Conservation (phyloP, 208 protist species). For the Trypanosoma cruzi region DNA sequence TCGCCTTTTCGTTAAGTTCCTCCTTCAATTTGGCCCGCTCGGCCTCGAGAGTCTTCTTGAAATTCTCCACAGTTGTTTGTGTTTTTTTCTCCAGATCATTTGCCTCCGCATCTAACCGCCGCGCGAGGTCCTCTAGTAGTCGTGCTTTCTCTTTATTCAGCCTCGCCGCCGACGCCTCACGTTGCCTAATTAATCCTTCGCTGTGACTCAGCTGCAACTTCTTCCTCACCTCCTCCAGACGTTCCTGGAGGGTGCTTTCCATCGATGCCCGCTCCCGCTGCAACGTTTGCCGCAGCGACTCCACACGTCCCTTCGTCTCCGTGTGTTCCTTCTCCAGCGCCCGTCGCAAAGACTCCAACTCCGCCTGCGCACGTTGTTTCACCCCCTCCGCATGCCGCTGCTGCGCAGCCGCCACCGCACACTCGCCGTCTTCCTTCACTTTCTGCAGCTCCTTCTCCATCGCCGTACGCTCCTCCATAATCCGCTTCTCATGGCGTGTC, state of each 20-base stretch:
- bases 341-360: constrained; percentile 6
- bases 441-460: constrained; percentile 25
- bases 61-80: constrained; percentile 12
- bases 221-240: constrained; percentile 27
- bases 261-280: constrained; percentile 17
- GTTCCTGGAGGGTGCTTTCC: constrained; percentile 1
- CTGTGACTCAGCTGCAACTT: constrained; percentile 37
- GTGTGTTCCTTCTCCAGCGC: constrained; percentile 18
- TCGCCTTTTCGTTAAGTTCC: neutral
- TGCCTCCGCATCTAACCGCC: constrained; percentile 7
- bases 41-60: constrained; percentile 13
- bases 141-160: constrained; percentile 19
- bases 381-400: constrained; percentile 20
- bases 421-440: constrained; percentile 31
- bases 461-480: constrained; percentile 24
- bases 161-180: constrained; percentile 6
- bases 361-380: constrained; percentile 23
- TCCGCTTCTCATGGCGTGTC: constrained; percentile 39
- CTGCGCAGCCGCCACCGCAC: constrained; percentile 27
- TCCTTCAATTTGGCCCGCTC: constrained; percentile 8
- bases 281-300: constrained; percentile 10
- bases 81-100: constrained; percentile 7
- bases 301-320: constrained; percentile 18
- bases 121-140: constrained; percentile 2
- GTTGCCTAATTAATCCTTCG: constrained; percentile 8